Evolutionary conservation across 768 basidiomycete species (phyloP).

Genomic region (Leccinum subtestaceum): DNA sequence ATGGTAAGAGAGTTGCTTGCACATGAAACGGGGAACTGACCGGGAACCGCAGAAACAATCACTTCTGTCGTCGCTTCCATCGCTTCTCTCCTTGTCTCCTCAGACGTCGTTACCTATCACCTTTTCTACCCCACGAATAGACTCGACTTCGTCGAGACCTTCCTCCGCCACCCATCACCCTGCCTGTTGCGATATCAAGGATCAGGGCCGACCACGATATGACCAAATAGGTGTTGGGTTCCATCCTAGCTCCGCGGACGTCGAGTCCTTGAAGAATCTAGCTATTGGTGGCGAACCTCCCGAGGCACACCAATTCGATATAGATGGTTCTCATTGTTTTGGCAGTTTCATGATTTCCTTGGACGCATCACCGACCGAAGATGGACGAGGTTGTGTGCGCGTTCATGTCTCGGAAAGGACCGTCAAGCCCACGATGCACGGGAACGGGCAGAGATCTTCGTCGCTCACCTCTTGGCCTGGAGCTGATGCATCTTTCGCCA

Average conservation of each 20-base stretch:
- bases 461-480: constrained; percentile 29
- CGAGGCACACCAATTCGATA: constrained; percentile 54
- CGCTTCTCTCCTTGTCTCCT: constrained; percentile 65
- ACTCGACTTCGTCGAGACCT: constrained; percentile 34
- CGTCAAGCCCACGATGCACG: constrained; percentile 7
- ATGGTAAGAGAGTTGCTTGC: constrained; percentile 48
- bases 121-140: constrained; percentile 52
- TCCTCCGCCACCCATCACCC: constrained; percentile 40
- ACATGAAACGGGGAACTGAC: constrained; percentile 14
- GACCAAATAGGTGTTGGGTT: constrained; percentile 38
- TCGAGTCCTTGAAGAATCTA: constrained; percentile 29
- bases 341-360: constrained; percentile 71
- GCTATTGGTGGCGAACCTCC: constrained; percentile 32
- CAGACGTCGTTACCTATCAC: constrained; percentile 53
- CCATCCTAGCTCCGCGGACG: constrained; percentile 46
- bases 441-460: constrained; percentile 16
- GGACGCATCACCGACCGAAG: constrained; percentile 58
- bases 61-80: constrained; percentile 73
- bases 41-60: constrained; percentile 47
- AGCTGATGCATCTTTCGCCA: constrained; percentile 15
- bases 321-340: constrained; percentile 43
- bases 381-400: constrained; percentile 71
- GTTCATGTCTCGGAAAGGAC: constrained; percentile 59
- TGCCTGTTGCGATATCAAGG: constrained; percentile 44
- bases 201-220: constrained; percentile 54